Evolutionary conservation across 768 basidiomycete genomes (phyloP).

Genomic region (Glaciozyma martinii): DNA sequence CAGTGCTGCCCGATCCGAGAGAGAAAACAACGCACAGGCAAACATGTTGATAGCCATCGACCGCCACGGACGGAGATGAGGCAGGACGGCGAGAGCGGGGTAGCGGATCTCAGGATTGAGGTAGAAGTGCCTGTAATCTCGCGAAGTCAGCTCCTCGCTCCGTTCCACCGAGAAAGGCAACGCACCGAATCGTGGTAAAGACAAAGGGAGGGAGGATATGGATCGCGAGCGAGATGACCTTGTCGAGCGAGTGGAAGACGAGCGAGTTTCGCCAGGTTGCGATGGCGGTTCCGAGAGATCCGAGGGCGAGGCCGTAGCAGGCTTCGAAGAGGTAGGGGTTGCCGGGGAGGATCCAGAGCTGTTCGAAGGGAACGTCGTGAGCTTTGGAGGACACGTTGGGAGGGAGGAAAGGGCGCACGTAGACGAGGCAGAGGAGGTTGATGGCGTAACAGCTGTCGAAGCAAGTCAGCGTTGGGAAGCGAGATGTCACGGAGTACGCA

Average conservation of each 20-base stretch:
- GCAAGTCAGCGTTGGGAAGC: conserved; percentile 1
- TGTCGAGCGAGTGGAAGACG: conserved; percentile 95
- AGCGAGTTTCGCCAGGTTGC: conserved; percentile 98
- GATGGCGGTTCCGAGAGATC: conserved; percentile 52
- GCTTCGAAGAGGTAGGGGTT: conserved; percentile 74
- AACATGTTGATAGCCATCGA: conserved; percentile 70
- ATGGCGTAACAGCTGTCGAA: conserved; percentile 70
- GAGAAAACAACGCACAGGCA: conserved; percentile 56
- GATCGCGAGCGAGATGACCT: conserved; percentile 88
- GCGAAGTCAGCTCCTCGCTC: neutral
- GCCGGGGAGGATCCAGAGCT: conserved; percentile 73
- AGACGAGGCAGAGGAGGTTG: conserved; percentile 82
- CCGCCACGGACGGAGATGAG: conserved; percentile 57
- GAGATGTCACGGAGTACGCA: neutral
- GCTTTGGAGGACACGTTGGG: neutral
- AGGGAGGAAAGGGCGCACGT: conserved; percentile 35
- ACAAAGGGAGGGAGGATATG: conserved; percentile 88
- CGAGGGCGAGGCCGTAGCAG: conserved; percentile 86
- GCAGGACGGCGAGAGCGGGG: conserved; percentile 68
- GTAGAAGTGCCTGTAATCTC: conserved; percentile 68
- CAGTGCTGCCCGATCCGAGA: no score
- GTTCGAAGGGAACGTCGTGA: neutral
- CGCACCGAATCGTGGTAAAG: conserved; percentile 80
- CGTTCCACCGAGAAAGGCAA: conserved; percentile 20
- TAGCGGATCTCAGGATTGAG: conserved; percentile 62